A percentile compares a stretch with the other conserved stretches of the same genome.
Conservation (phyloP, 164 flowering plant genomes). For the Magnolia changhungtana region DNA sequence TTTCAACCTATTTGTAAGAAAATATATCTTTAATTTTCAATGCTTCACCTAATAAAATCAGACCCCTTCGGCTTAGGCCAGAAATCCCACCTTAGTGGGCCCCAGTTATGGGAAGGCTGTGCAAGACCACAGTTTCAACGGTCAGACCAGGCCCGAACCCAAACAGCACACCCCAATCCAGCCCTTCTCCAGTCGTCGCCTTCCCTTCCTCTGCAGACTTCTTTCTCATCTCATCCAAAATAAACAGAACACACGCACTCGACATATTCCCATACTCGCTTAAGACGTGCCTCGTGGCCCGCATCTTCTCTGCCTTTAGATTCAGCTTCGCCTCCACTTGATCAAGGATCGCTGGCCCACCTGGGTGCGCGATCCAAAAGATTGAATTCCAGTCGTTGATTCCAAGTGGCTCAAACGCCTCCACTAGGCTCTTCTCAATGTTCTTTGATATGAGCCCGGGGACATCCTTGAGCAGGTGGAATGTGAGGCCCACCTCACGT, state of each 20-base stretch:
- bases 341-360: conserved; percentile 19
- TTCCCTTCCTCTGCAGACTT: conserved; percentile 13
- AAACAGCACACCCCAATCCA: conserved; percentile 20
- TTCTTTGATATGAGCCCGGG: conserved; percentile 19
- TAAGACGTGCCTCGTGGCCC: conserved; percentile 13
- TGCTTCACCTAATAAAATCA: too few species aligned
- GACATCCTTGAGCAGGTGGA: conserved; percentile 19
- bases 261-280: conserved; percentile 23
- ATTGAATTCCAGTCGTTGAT: conserved; percentile 19
- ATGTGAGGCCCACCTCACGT: conserved; percentile 20
- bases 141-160: conserved; percentile 23
- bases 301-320: conserved; percentile 15
- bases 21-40: too few species aligned
- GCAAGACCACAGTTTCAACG: conserved; percentile 19
- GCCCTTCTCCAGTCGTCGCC: conserved; percentile 19
- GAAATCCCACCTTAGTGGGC: too few species aligned
- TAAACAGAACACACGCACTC: conserved; percentile 15
- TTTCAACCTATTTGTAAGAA: too few species aligned
- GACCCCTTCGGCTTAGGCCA: too few species aligned
- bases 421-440: conserved; percentile 15
- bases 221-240: conserved; percentile 20
- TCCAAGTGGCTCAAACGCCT: conserved; percentile 16
- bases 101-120: conserved; percentile 7
- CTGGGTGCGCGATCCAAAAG: conserved; percentile 21
- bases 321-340: conserved; percentile 14